These are phyloP conservation scores for Corymbia calophylla DNA, from an alignment of 441 rosid species.

Conservation along the genomic window DNA sequence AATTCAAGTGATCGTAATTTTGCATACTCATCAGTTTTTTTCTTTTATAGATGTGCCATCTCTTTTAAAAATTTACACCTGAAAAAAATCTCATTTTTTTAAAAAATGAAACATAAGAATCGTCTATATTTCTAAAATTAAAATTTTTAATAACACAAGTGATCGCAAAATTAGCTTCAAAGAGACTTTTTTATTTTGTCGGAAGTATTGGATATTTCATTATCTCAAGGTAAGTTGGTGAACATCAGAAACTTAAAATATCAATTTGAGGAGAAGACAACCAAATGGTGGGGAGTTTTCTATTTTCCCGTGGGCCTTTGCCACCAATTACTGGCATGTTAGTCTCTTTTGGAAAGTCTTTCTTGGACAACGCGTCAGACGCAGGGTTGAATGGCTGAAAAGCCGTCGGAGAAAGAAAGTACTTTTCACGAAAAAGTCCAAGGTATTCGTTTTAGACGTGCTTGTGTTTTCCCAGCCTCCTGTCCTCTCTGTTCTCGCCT, in stretches of 20 bases:
- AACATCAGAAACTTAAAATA: neutral
- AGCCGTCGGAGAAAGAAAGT: neutral
- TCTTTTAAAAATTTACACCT: neutral
- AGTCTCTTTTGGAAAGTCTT: neutral
- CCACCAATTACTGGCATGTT: no score
- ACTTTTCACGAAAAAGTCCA: neutral
- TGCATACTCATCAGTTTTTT: neutral
- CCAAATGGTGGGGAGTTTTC: neutral
- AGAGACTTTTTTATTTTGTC: neutral
- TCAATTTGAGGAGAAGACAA: neutral
- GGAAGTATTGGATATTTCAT: no score
- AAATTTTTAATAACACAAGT: neutral
- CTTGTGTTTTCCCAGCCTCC: neutral
- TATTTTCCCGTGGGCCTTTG: no score
- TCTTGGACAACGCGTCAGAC: neutral
- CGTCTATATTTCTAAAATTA: neutral
- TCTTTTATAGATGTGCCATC: neutral
- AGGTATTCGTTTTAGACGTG: neutral
- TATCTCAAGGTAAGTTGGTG: neutral
- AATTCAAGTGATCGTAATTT: neutral
- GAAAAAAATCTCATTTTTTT: neutral
- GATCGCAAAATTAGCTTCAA: neutral
- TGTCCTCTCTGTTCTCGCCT: neutral
- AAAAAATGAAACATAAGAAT: neutral
- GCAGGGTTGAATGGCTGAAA: neutral